Conservation (phyloP, 495 filamentous ascomycete genomes). For the Hyaloscypha bicolor region DNA sequence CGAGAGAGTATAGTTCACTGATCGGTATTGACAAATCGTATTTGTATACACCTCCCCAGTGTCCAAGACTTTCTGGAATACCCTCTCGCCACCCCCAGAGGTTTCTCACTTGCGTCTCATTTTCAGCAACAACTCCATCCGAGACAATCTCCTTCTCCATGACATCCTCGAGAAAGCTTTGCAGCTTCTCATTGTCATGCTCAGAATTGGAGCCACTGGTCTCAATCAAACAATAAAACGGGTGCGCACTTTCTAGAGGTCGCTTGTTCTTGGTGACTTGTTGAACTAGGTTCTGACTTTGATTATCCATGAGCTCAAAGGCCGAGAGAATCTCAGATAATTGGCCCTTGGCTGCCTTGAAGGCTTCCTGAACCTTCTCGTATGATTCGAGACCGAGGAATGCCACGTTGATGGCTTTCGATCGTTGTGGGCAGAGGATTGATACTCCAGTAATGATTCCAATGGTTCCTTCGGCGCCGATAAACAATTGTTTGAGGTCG, state of each 20-base stretch:
- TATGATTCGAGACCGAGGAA: slow-evolving; percentile 86
- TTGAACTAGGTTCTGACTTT: slow-evolving; percentile 74
- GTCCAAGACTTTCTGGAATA: slow-evolving; percentile 82
- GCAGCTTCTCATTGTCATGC: slow-evolving; percentile 87
- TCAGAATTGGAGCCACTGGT: slow-evolving; percentile 93
- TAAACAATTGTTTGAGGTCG: slow-evolving; percentile 96
- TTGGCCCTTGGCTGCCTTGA: slow-evolving; percentile 82
- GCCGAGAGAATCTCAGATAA: slow-evolving; percentile 94
- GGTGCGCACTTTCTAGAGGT: slow-evolving; percentile 79
- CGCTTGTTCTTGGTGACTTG: slow-evolving; percentile 72
- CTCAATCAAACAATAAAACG: slow-evolving; percentile 96
- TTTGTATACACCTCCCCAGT: slow-evolving; percentile 96
- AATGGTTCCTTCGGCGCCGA: slow-evolving; percentile 91
- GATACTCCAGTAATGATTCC: slow-evolving; percentile 91
- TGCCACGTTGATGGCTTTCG: slow-evolving; percentile 84
- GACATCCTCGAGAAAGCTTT: slow-evolving; percentile 83
- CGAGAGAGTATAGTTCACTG: slow-evolving; percentile 81
- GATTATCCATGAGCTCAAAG: slow-evolving; percentile 94
- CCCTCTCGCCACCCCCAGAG: slow-evolving; percentile 95
- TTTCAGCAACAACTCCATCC: slow-evolving; percentile 88
- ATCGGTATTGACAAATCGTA: slow-evolving; percentile 97
- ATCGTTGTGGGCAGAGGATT: slow-evolving; percentile 83
- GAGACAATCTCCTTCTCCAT: slow-evolving; percentile 81
- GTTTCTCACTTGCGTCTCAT: slow-evolving; percentile 83
- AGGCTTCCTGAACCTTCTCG: slow-evolving; percentile 81